phyloP scores from a whole-genome alignment of 257 asterid species.

The Gentiana straminea region DNA sequence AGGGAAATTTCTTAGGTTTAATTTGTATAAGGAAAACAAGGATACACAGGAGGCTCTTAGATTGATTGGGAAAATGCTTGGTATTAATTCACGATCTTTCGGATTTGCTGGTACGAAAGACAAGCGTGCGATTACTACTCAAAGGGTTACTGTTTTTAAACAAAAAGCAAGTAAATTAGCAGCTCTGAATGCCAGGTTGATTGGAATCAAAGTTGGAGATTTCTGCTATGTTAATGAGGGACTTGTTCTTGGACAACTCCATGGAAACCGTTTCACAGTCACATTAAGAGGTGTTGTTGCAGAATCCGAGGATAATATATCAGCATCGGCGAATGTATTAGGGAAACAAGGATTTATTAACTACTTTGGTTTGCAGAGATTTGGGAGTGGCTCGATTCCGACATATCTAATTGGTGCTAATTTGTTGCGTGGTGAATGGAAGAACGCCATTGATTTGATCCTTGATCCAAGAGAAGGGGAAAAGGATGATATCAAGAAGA shows the following conservation, averaged over 20 bases:
- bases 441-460: slow-evolving; percentile 66
- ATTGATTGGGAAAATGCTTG: slow-evolving; percentile 84
- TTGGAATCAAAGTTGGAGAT: slow-evolving; percentile 89
- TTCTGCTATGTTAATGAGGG: slow-evolving; percentile 91
- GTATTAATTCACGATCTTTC: slow-evolving; percentile 84
- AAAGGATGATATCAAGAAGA: slow-evolving; percentile 44
- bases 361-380: slow-evolving; percentile 97
- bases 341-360: slow-evolving; percentile 78
- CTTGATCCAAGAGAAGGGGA: slow-evolving; percentile 99
- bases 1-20: slow-evolving; percentile 95
- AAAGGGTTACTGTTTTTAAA: slow-evolving; percentile 94
- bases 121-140: slow-evolving; percentile 84
- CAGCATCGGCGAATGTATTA: slow-evolving; percentile 61
- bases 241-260: slow-evolving; percentile 85
- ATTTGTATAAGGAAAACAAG: slow-evolving; percentile 97
- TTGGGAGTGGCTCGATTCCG: slow-evolving; percentile 91
- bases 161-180: slow-evolving; percentile 69
- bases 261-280: slow-evolving; percentile 83
- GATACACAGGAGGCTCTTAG: slow-evolving; percentile 94
- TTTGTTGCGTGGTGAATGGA: slow-evolving; percentile 89
- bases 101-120: slow-evolving; percentile 98
- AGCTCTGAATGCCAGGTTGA: slow-evolving; percentile 65
- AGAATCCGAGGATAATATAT: slow-evolving; percentile 61
- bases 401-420: slow-evolving; percentile 91
- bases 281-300: slow-evolving; percentile 72